Evolutionary conservation across 176 grass and related monocot genomes (phyloP), one percentile per base, ranked within the genome.

Genomic region (Raddia guianensis): DNA sequence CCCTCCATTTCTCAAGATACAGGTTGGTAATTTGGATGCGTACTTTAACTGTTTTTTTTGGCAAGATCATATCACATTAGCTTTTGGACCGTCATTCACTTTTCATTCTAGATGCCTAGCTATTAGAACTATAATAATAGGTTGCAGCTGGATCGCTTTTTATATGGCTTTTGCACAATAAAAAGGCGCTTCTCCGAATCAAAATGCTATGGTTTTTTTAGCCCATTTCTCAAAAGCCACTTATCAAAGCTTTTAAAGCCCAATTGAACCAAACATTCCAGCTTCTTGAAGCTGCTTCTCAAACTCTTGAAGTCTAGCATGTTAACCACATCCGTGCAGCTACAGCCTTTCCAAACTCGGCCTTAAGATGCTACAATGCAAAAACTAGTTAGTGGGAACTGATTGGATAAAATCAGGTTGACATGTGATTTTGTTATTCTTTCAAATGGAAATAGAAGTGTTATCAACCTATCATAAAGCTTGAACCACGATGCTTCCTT

Each of bases 21-120:
- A 93, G 96, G 96, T 98, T 77, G 72, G 49, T 40, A 67, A 3
- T 57, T 47, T 49, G 12, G 3, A 19, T 9, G 12, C 19, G 44
- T 82, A 3, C 1, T 79, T 82, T 64, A 2, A 40, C 18, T 49
- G 5, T 13, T 7, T 60, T 19, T 78, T 19, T 21, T 13, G 52
- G 52, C 48, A 61, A 54, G 2, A 13, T 37, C 55, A 33, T 14
- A 9, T 43, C 56, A 32, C 21, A 60, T 64, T 61, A 78, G 12
- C 32, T 67, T 74, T 67, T 43, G 15, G 10, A 2, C 3, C 43
- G 18, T 49, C n/a, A 35, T 62, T 47, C 37, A 14, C 3, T 66
- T 80, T 10, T 81, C 6, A 44, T 27, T 18, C 5, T 37, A 40
- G 77, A 6, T 65, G 0, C 20, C 20, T 51, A 27, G 48, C 61